Evolutionary conservation across 2,329 filamentous ascomycete genomes (phyloP).

Genomic region (Penicillium sp.): DNA sequence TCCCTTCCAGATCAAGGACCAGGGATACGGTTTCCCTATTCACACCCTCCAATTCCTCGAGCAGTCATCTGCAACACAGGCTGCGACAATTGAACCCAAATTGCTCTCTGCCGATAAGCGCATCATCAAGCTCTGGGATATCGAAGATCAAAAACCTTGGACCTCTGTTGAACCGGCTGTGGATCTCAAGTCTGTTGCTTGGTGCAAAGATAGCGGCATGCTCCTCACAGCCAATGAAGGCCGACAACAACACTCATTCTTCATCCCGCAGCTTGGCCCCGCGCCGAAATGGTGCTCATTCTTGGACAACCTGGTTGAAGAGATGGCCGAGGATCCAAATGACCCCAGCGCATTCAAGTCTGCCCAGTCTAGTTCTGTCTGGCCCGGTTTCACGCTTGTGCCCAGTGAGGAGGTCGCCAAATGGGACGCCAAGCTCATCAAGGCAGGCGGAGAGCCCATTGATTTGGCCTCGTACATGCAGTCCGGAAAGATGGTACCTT

Average conservation of each 20-base stretch:
- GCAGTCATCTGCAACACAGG: constrained; percentile 66
- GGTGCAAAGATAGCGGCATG: constrained; percentile 92
- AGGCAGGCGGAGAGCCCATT: constrained; percentile 54
- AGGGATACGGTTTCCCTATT: constrained; percentile 91
- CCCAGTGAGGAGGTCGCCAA: constrained; percentile 80
- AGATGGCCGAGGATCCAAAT: constrained; percentile 83
- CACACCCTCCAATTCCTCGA: constrained; percentile 72
- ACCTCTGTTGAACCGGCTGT: constrained; percentile 93
- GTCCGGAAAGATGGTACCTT: constrained; percentile 38
- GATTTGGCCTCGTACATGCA: constrained; percentile 96
- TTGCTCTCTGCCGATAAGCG: constrained; percentile 89
- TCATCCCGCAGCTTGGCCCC: constrained; percentile 88
- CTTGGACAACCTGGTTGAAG: constrained; percentile 95
- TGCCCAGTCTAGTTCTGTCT: constrained; percentile 65
- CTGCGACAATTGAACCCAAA: constrained; percentile 67
- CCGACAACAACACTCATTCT: constrained; percentile 90
- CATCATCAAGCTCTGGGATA: constrained; percentile 97
- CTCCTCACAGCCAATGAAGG: constrained; percentile 95
- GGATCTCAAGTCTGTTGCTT: constrained; percentile 90
- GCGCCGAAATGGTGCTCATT: constrained; percentile 96
- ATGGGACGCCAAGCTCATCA: constrained; percentile 54
- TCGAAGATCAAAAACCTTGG: constrained; percentile 79
- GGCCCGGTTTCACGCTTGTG: constrained; percentile 99
- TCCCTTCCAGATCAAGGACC: constrained; percentile 85
- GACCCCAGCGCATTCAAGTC: constrained; percentile 56